Evolutionary conservation across 1,284 basidiomycete genomes (phyloP).

Genomic region (Austroboletus rostrupii): DNA sequence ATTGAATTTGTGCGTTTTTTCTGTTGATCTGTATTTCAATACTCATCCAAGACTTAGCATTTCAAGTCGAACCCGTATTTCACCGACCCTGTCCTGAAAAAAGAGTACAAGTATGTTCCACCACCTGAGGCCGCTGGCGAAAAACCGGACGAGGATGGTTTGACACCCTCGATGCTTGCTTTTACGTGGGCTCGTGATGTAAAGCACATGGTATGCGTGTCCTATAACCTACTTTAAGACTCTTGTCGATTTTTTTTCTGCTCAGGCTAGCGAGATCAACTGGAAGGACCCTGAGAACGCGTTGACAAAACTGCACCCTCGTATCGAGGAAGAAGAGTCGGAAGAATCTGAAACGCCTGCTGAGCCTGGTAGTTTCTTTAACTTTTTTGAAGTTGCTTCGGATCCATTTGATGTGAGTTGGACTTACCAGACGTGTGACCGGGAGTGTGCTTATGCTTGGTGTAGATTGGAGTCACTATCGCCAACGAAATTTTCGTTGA

Average conservation of each 20-base stretch:
- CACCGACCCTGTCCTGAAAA: slow-evolving; percentile 66
- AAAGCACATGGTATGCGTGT: slow-evolving; percentile 47
- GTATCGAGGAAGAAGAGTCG: slow-evolving; percentile 46
- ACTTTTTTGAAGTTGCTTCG: slow-evolving; percentile 68
- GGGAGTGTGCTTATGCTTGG: slow-evolving; percentile 1
- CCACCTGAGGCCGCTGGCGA: slow-evolving; percentile 51
- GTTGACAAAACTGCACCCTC: slow-evolving; percentile 74
- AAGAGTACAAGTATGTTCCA: slow-evolving; percentile 72
- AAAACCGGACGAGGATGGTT: slow-evolving; percentile 63
- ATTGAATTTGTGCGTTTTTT: slow-evolving; percentile 69
- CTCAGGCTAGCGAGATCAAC: slow-evolving; percentile 60
- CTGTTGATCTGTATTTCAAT: background rate
- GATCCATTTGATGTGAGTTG: slow-evolving; percentile 66
- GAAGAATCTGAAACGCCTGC: slow-evolving; percentile 50
- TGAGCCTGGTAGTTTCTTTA: slow-evolving; percentile 84
- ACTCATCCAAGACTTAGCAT: slow-evolving; percentile 41
- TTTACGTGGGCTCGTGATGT: slow-evolving; percentile 78
- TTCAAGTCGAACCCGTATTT: slow-evolving; percentile 85
- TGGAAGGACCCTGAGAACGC: slow-evolving; percentile 82
- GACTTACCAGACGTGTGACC: background rate
- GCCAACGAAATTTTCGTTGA: slow-evolving; percentile 75
- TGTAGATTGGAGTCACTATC: slow-evolving; percentile 65
- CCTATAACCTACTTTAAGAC: background rate
- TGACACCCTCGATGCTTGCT: slow-evolving; percentile 69
- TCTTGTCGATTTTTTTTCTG: background rate